Conservation (phyloP, 441 rosid genomes). For the Populus hybrid region DNA sequence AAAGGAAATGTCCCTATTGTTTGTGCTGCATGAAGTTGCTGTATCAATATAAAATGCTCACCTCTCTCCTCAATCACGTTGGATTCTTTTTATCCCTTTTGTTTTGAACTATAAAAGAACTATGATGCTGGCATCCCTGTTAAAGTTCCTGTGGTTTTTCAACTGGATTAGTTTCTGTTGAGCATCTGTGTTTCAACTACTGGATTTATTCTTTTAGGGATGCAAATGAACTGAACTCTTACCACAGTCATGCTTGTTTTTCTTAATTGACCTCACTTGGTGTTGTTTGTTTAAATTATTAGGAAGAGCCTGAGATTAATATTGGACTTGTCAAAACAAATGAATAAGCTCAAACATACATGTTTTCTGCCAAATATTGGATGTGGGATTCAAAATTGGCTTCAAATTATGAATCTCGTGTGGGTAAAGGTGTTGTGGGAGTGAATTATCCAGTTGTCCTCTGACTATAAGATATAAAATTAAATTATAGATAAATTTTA, state of each 20-base stretch:
- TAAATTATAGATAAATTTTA: neutral
- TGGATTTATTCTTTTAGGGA: neutral
- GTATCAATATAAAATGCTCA: neutral
- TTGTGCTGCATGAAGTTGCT: too few relatives aligned
- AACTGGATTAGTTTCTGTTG: neutral
- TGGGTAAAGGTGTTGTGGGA: neutral
- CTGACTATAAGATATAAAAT: neutral
- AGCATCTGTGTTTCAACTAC: neutral
- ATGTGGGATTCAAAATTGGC: neutral
- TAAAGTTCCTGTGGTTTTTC: neutral
- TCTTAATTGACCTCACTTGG: neutral
- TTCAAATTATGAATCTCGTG: neutral
- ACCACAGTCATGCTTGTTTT: neutral
- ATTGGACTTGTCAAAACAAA: neutral
- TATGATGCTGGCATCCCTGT: neutral
- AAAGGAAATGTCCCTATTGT: neutral
- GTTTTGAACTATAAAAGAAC: neutral
- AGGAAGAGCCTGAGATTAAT: neutral
- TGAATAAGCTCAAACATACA: neutral
- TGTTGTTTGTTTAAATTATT: too few relatives aligned
- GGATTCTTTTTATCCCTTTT: neutral
- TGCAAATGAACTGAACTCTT: neutral
- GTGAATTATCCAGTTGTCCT: neutral
- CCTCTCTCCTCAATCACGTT: neutral
- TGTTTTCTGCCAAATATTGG: neutral